Conservation (phyloP, 495 filamentous ascomycete genomes). For the Sporormia fimetaria region DNA sequence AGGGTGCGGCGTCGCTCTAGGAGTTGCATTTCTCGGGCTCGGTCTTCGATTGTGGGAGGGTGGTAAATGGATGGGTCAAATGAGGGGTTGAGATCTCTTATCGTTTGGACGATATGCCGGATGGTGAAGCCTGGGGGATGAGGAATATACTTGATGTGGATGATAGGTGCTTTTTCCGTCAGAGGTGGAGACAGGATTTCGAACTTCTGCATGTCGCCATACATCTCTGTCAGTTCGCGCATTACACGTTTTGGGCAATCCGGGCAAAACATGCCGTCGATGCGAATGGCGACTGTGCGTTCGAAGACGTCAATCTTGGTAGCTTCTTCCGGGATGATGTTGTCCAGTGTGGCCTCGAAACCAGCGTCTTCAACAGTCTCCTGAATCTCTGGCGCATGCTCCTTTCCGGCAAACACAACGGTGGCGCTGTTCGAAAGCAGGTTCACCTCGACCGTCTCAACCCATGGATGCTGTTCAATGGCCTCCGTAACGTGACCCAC, state of each 20-base stretch:
- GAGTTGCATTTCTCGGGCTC: constrained; percentile 49
- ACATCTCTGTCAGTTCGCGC: constrained; percentile 38
- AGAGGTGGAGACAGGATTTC: constrained; percentile 31
- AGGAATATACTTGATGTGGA: constrained; percentile 63
- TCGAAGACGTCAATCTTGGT: constrained; percentile 24
- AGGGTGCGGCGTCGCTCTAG: constrained; percentile 28
- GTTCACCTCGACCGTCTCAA: constrained; percentile 55
- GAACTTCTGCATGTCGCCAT: constrained; percentile 39
- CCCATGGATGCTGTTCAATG: constrained; percentile 50
- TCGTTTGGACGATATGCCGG: constrained; percentile 55
- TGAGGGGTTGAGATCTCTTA: constrained; percentile 50
- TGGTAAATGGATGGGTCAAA: constrained; percentile 64
- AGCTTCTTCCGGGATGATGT: constrained; percentile 27
- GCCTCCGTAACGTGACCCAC: constrained; percentile 51
- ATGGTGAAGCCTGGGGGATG: constrained; percentile 60
- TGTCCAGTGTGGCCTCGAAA: constrained; percentile 57
- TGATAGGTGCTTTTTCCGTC: constrained; percentile 46
- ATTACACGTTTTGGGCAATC: constrained; percentile 62
- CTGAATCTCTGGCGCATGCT: constrained; percentile 47
- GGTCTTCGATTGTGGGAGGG: constrained; percentile 75
- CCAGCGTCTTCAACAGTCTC: constrained; percentile 70
- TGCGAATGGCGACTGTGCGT: constrained; percentile 51
- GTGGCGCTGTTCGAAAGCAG: constrained; percentile 53
- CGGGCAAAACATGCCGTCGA: constrained; percentile 81
- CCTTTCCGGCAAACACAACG: constrained; percentile 30